Conservation (phyloP, 208 protist genomes). For the Leishmania aethiopica region DNA sequence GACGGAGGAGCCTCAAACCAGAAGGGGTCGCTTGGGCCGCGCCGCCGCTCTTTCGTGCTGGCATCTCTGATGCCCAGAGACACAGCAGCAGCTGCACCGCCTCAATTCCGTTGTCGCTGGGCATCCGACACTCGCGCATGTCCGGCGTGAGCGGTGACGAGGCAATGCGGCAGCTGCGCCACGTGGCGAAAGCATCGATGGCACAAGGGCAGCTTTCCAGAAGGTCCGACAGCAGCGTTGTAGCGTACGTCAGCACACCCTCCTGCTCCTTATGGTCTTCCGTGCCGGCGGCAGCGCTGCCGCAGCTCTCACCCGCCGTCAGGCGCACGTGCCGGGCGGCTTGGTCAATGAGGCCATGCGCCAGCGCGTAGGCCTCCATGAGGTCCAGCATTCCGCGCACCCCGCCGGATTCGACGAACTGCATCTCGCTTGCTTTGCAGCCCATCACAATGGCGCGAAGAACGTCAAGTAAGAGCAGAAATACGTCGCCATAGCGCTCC, state of each 20-base stretch:
- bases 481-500: constrained; percentile 8
- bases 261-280: constrained; percentile 11
- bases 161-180: constrained; percentile 47
- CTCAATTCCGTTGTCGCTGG: constrained; percentile 10
- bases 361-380: constrained; percentile 38
- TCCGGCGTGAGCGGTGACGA: constrained; percentile 35
- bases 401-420: constrained; percentile 27
- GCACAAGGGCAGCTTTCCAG: constrained; percentile 47
- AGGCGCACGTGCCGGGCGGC: constrained; percentile 19
- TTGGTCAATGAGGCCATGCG: constrained; percentile 23
- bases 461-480: constrained; percentile 30
- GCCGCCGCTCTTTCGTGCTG: neutral
- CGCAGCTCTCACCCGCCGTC: neutral
- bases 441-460: constrained; percentile 33
- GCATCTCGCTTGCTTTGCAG: constrained; percentile 22
- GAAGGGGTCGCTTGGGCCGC: neutral
- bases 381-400: constrained; percentile 52
- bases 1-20: constrained; percentile 37
- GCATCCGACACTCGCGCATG: constrained; percentile 12
- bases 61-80: constrained; percentile 32
- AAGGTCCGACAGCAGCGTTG: constrained; percentile 70
- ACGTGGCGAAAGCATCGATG: constrained; percentile 53
- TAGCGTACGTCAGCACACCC: constrained; percentile 40
- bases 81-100: constrained; percentile 43
- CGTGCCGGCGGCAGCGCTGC: neutral